A percentile compares a stretch with the other conserved stretches of the same genome.
Conservation (phyloP, 2,329 filamentous ascomycete genomes). For the Raffaelea albimanens region DNA sequence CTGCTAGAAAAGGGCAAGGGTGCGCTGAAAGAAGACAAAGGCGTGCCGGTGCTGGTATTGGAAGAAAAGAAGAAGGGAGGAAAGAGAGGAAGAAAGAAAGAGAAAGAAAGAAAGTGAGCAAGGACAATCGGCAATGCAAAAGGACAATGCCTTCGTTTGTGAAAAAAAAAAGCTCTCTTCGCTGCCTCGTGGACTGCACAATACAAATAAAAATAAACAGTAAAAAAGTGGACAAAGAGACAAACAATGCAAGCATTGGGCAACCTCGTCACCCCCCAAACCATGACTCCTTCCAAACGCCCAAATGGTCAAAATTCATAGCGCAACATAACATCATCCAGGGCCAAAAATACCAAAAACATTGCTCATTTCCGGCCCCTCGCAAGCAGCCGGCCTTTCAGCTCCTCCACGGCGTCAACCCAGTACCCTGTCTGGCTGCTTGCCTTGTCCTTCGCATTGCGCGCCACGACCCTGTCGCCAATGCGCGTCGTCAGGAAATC, state of each 20-base stretch:
- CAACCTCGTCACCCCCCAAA: neutral
- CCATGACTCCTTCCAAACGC: neutral
- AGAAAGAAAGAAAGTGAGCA: too few relatives aligned
- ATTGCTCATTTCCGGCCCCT: slow-evolving; percentile 39
- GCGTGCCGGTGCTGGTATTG: too few relatives aligned
- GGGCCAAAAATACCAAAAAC: neutral
- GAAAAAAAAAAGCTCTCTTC: too few relatives aligned
- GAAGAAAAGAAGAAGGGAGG: too few relatives aligned
- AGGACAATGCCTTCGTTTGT: too few relatives aligned
- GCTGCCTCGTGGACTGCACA: too few relatives aligned
- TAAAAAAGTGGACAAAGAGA: neutral
- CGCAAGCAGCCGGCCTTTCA: slow-evolving; percentile 45
- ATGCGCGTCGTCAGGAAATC: slow-evolving; percentile 56
- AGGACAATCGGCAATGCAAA: too few relatives aligned
- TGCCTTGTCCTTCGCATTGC: slow-evolving; percentile 25
- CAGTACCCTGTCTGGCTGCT: slow-evolving; percentile 27
- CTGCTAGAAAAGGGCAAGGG: too few relatives aligned
- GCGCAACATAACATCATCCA: neutral
- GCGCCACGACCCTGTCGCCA: slow-evolving; percentile 23
- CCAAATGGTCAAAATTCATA: neutral
- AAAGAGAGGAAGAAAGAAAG: too few relatives aligned
- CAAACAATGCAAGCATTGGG: neutral
- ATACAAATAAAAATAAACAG: neutral
- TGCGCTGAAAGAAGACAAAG: too few relatives aligned
- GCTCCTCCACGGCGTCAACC: slow-evolving; percentile 45